These are phyloP conservation scores for Linnemannia schmuckeri DNA, from an alignment of 192 early-diverging fungal genomes.

Conservation along the genomic window DNA sequence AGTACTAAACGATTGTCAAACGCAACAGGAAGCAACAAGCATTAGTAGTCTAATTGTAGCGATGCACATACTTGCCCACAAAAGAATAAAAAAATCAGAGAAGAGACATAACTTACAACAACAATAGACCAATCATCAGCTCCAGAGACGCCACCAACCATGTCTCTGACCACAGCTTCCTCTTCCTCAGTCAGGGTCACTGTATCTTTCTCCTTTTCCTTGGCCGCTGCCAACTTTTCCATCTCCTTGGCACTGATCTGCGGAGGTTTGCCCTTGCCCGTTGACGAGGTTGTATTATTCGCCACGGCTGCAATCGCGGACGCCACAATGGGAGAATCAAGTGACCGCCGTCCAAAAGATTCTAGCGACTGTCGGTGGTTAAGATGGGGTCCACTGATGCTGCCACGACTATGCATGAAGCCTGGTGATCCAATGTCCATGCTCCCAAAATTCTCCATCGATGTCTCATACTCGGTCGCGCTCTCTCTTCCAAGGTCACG, in stretches of 20 bases:
- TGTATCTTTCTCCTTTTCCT: neutral
- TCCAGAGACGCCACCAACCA: conserved; percentile 44
- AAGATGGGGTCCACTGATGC: neutral
- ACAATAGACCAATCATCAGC: conserved; percentile 46
- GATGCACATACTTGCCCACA: neutral
- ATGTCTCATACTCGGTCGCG: conserved; percentile 50
- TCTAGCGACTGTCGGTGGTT: neutral
- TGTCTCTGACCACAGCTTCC: conserved; percentile 32
- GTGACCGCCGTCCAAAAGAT: conserved; percentile 18
- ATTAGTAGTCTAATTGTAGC: neutral
- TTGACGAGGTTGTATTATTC: neutral
- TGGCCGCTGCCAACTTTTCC: neutral
- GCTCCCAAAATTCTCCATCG: conserved; percentile 36
- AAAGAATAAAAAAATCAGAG: neutral
- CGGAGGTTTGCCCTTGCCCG: neutral
- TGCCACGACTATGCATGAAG: conserved; percentile 6
- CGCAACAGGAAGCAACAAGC: neutral
- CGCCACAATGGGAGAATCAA: neutral
- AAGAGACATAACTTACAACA: conserved; percentile 27
- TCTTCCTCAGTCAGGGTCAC: conserved; percentile 47
- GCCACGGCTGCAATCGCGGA: neutral
- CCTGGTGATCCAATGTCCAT: conserved; percentile 18
- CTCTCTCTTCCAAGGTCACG: conserved; percentile 31
- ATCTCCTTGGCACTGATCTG: neutral
- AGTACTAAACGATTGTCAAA: conserved; percentile 14